Base-by-base conservation (phyloP, 2,329 filamentous ascomycete genomes). In the Truncatella angustata region DNA sequence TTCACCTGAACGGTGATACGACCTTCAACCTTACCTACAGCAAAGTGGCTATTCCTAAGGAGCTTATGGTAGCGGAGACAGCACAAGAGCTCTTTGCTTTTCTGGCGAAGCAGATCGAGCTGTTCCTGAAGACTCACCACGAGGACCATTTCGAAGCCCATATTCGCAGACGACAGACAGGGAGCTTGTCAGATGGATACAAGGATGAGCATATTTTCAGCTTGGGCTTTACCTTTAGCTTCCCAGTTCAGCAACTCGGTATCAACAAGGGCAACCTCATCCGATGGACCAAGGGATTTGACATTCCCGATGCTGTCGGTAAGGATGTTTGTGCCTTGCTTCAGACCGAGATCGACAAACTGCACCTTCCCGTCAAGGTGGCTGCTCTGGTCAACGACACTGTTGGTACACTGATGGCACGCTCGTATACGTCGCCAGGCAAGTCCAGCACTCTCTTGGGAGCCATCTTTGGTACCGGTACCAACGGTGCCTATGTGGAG, bases 281-380 rank as follows among this genome's bases (percentile, higher is more conserved):
- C 72, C 86, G 94, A 61, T 99, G 94, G 94, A 99, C 94, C 53
- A 99, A 99, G 77, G 94, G 94, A 49, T 99, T 97, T 68, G 91
- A 97, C 67, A 97, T 99, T 60, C 82, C 86, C n/a, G 94, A 97
- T 67, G 90, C 92, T 1, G 73, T 99, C 53, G 94, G 93, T 62
- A 88, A 97, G 72, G 94, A 99, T 69, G 92, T 99, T 28, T 99
- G 94, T 70, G 87, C 85, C 37, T 76, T 99, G 56, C 80, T 99
- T 32, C 94, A 99, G 73, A 75, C 77, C 18, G 94, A 97, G 71
- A 92, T 99, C 63, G 91, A 97, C 72, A 84, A 84, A 55, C 82
- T 97, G 35, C 78, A 85, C 54, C 82, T 99, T 5, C 94, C 94
- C 0, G 92, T 99, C 54, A 90, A 87, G 65, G 94, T 99, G n/a